Percentiles rank a stretch among this genome's conserved stretches.
phyloP scores from a whole-genome alignment of 805 yeast genomes.

The Spathaspora boniae region DNA sequence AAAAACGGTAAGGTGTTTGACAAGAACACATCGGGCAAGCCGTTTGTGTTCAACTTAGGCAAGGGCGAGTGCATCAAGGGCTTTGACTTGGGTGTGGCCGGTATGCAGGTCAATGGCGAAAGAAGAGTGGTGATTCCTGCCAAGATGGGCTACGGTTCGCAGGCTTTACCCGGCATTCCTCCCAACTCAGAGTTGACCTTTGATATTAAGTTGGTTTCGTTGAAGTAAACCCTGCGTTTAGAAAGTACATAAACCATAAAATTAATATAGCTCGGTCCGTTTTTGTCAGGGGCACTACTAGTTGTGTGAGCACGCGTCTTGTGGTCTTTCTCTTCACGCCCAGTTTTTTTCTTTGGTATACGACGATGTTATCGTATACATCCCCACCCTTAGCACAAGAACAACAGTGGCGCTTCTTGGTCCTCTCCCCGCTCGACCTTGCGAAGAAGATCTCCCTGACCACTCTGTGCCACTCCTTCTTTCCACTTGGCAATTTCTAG shows the following conservation, averaged over 20 bases:
- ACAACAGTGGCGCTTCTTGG: too few relatives aligned
- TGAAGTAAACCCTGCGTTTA: constrained; percentile 52
- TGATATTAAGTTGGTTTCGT: constrained; percentile 88
- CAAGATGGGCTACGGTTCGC: constrained; percentile 93
- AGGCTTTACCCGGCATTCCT: constrained; percentile 95
- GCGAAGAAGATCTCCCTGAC: too few relatives aligned
- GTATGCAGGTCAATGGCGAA: constrained; percentile 99
- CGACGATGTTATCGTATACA: too few relatives aligned
- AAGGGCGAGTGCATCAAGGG: constrained; percentile 98
- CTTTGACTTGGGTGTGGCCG: constrained; percentile 97
- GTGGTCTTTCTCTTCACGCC: constrained; percentile 1
- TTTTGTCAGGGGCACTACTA: not conserved
- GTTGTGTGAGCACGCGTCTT: too few relatives aligned
- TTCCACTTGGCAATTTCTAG: too few relatives aligned
- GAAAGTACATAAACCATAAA: constrained; percentile 1
- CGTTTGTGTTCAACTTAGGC: constrained; percentile 87
- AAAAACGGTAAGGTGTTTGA: constrained; percentile 95
- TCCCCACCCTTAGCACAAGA: too few relatives aligned
- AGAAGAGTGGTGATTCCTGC: constrained; percentile 97
- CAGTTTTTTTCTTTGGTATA: too few relatives aligned
- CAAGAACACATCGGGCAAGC: constrained; percentile 96
- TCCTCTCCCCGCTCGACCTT: too few relatives aligned
- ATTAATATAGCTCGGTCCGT: not conserved
- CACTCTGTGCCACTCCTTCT: too few relatives aligned
- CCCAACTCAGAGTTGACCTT: constrained; percentile 95